These are phyloP conservation scores for Globisporangium takayamanum DNA, from an alignment of 352 stramenopile species.

Conservation along the genomic window DNA sequence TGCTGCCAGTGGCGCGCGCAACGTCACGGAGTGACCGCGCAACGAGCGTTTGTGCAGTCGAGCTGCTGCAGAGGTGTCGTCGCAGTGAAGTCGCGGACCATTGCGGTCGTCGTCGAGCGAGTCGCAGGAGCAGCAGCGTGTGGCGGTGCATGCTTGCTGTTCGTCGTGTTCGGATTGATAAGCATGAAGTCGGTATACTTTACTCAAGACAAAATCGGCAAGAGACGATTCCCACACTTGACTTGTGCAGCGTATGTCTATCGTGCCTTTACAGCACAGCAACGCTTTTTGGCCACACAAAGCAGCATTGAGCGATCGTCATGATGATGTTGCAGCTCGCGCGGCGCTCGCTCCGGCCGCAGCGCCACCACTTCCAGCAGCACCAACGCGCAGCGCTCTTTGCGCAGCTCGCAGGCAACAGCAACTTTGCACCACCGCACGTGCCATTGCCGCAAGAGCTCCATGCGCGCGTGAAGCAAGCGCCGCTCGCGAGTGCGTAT, in stretches of 20 bases:
- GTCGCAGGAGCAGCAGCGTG: too few species aligned
- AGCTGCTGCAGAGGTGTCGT: background rate
- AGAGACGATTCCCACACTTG: too few species aligned
- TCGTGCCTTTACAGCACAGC: background rate
- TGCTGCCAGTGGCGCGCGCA: conserved; percentile 30
- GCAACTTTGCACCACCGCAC: background rate
- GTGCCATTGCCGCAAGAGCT: conserved; percentile 39
- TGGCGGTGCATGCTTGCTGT: too few species aligned
- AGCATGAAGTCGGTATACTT: too few species aligned
- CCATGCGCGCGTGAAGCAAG: conserved; percentile 37
- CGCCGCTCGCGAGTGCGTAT: conserved; percentile 51
- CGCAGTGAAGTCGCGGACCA: background rate
- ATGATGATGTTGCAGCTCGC: conserved; percentile 9
- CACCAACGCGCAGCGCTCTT: conserved; percentile 7
- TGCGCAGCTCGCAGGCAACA: conserved; percentile 1
- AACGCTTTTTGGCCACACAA: conserved; percentile 1
- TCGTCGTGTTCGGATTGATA: too few species aligned
- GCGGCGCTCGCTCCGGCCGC: conserved; percentile 7
- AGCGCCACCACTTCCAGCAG: conserved; percentile 1
- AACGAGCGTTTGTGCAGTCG: background rate
- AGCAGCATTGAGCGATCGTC: background rate
- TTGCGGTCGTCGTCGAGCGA: background rate
- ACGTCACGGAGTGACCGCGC: conserved; percentile 54
- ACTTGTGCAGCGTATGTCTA: too few species aligned
- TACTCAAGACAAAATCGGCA: too few species aligned